Base-by-base conservation (phyloP, 2,329 filamentous ascomycete genomes). In the Podosphaera leucotricha region DNA sequence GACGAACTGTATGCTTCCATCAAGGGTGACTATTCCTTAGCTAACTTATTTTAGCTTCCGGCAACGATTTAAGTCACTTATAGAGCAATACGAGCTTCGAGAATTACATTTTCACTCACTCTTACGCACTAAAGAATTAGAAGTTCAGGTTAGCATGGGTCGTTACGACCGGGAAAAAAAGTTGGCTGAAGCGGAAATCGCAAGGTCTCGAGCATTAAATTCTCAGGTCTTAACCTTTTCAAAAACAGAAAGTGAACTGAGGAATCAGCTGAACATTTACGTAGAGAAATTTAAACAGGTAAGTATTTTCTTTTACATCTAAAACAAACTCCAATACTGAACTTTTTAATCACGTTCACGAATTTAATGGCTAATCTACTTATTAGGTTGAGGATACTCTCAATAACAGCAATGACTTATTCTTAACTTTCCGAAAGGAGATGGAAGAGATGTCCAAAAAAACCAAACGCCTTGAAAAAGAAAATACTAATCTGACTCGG, bases 391-490 rank as follows among this genome's bases (percentile, higher is more conserved):
- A 95, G 71, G 90, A 95, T 63, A 95, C 87, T 33, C 71, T 95
- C 43, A 95, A 94, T 64, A 95, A 94, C 60, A 93, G 84, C 62
- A 95, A 95, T 65, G 90, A 95, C 59, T 67, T 95, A 44, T 95
- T 95, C 62, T 67, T 94, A 52, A 94, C 90, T 0, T 95, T 95
- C 63, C 75, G 87, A 44, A 94, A 93, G 64, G 90, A 95, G 63
- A 95, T 95, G 86, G 90, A 95, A 63, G 90, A 95, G 57, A 95
- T 95, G 86, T 93, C 86, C 0, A 94, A 94, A 66, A 95, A 95
- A 66, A 93, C 87, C 5, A 94, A 94, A 62, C 78, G 85, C 21
- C 67, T 98, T 44, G 90, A 98, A 61, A 93, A 93, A 63, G 90
- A 98, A 57, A 95, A 98, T 55, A 79, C 90, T 54, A 79, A 74